Evolutionary conservation across 1,284 basidiomycete genomes (phyloP).

Genomic region (Earliella scabrosa): DNA sequence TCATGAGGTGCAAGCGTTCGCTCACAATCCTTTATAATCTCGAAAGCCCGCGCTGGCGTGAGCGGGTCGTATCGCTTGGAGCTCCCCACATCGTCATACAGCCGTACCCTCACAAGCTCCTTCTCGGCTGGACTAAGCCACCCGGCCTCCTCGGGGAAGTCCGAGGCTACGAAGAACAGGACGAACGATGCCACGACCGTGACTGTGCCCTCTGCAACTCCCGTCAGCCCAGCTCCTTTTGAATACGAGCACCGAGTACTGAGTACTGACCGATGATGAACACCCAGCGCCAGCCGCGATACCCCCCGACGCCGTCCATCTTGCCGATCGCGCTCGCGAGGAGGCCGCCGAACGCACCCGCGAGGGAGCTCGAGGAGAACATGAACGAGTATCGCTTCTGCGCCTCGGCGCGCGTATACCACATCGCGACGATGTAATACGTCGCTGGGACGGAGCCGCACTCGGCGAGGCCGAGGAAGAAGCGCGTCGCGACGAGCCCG

Average conservation of each 20-base stretch:
- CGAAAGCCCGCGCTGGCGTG: conserved; percentile 24
- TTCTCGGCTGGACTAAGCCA: conserved; percentile 36
- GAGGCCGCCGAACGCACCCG: conserved; percentile 39
- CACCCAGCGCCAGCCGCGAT: conserved; percentile 42
- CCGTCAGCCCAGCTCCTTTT: no score
- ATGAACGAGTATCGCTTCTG: conserved; percentile 44
- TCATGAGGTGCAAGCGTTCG: not conserved
- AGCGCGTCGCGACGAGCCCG: conserved; percentile 41
- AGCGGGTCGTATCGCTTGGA: conserved; percentile 29
- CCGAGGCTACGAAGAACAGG: conserved; percentile 35
- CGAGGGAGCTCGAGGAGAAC: conserved; percentile 38
- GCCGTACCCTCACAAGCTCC: conserved; percentile 34
- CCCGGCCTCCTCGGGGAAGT: conserved; percentile 36
- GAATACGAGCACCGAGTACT: no score
- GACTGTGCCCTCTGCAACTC: conserved; percentile 36
- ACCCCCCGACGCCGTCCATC: conserved; percentile 38
- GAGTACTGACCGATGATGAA: conserved; percentile 44
- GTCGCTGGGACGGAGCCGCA: conserved; percentile 38
- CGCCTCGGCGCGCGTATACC: conserved; percentile 43
- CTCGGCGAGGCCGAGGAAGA: conserved; percentile 42
- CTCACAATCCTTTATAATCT: conserved; percentile 34
- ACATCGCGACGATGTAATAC: conserved; percentile 41
- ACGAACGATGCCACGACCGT: conserved; percentile 36
- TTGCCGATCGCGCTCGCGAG: conserved; percentile 40
- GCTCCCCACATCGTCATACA: conserved; percentile 35